These are phyloP conservation scores for Fusarium oligoseptatum DNA, from an alignment of 2,329 filamentous ascomycete species.

Conservation along the genomic window DNA sequence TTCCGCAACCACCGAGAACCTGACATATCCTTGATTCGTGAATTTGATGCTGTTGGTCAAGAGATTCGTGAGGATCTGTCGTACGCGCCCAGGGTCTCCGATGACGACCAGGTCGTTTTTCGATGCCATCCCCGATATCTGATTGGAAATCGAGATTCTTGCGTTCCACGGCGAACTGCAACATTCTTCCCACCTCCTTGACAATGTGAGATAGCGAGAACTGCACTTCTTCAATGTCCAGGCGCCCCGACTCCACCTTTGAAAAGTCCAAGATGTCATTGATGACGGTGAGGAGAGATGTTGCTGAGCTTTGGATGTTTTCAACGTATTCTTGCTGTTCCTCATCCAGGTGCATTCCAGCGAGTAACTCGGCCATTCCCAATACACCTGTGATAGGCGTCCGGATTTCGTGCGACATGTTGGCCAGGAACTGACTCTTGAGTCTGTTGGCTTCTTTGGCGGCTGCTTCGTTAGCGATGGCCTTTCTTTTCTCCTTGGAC, in stretches of 20 bases:
- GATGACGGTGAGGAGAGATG: slow-evolving; percentile 86
- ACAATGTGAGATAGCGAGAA: slow-evolving; percentile 82
- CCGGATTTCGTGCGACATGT: slow-evolving; percentile 85
- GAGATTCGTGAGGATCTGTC: slow-evolving; percentile 86
- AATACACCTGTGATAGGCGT: slow-evolving; percentile 86
- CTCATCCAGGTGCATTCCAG: slow-evolving; percentile 75
- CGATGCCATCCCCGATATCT: slow-evolving; percentile 73
- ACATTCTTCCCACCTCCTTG: slow-evolving; percentile 87
- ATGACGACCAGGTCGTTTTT: slow-evolving; percentile 81
- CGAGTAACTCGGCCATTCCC: slow-evolving; percentile 81
- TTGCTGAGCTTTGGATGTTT: slow-evolving; percentile 83
- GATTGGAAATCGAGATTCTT: slow-evolving; percentile 81
- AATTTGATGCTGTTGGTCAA: slow-evolving; percentile 84
- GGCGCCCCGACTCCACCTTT: slow-evolving; percentile 82
- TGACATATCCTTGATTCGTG: slow-evolving; percentile 76
- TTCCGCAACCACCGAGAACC: slow-evolving; percentile 73
- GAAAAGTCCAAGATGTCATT: slow-evolving; percentile 94
- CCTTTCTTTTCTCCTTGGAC: slow-evolving; percentile 76
- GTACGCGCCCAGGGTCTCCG: slow-evolving; percentile 85
- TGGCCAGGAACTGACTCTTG: slow-evolving; percentile 84
- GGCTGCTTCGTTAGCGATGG: slow-evolving; percentile 81
- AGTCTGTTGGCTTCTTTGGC: slow-evolving; percentile 85
- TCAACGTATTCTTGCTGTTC: slow-evolving; percentile 82
- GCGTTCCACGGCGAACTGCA: slow-evolving; percentile 84
- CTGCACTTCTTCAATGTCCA: slow-evolving; percentile 85